Evolutionary conservation across 768 basidiomycete genomes (phyloP), one percentile per base, ranked within the genome.

Genomic region (Kwoniella pini): DNA sequence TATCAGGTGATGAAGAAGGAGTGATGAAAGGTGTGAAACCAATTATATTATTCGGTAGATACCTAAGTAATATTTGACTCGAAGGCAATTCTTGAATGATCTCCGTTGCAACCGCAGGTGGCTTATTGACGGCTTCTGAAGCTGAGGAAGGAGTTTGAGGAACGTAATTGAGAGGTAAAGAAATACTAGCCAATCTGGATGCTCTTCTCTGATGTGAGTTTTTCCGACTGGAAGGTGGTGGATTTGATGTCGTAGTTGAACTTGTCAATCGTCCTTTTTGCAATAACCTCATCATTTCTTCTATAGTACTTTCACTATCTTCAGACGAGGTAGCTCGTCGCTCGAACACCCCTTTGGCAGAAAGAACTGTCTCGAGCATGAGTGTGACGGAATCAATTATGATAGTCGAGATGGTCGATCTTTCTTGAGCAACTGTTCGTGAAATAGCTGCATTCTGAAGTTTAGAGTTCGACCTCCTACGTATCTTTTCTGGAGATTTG

Each of bases 21-120:
- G 92, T 88, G 62, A 95, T 84, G 75, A 90, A 94, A 9, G 93
- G 93, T 68, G 87, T 89, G 77, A 93, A 96, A 4, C 84, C 82
- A 65, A 83, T 84, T 61, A 97, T 83, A 60, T 81, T 83, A 1
- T 81, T 71, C 0, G 92, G 91, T 0, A 97, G 83, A 54, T 90
- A 83, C 15, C 86, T 83, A 62, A 79, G 60, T 0, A 93, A 85
- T 64, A 92, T 89, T 24, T 88, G 85, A 0, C 91, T 88, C 0
- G 93, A 92, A 0, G 91, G 91, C 22, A 95, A 82, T 9, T 83
- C 82, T 24, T 83, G 80, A 19, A 97, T 82, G 26, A 95, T 80
- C 0, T 82, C 77, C 44, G 86, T 83, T 0, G 90, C 90, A 4
- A 86, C 86, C 39, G 93, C 7, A 87, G 82, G 64, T 84, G 86